Evolutionary conservation across 2,329 filamentous ascomycete genomes (phyloP).

Genomic region (Neofusicoccum laricinum): DNA sequence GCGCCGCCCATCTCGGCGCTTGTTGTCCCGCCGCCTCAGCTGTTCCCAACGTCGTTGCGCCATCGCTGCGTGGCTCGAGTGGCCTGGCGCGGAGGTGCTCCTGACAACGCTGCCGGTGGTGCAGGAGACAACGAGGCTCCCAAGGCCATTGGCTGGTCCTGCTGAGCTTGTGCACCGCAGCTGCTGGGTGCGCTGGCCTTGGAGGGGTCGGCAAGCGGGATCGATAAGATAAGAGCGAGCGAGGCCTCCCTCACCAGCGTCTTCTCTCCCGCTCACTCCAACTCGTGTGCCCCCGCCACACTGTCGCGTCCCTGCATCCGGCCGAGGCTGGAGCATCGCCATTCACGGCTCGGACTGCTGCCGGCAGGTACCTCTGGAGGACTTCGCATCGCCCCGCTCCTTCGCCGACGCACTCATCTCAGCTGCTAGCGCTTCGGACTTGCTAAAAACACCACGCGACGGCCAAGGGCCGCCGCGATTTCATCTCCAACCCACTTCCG

Average conservation of each 20-base stretch:
- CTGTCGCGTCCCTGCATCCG: neutral
- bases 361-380: neutral
- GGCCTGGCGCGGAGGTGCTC: neutral
- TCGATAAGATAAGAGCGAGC: neutral
- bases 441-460: constrained; percentile 7
- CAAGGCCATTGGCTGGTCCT: neutral
- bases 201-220: neutral
- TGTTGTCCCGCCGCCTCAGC: neutral
- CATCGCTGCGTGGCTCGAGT: neutral
- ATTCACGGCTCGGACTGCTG: neutral
- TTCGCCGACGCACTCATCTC: constrained; percentile 5
- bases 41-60: neutral
- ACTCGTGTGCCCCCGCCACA: too few relatives aligned
- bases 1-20: constrained; percentile 9
- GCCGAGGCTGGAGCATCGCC: neutral
- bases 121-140: neutral
- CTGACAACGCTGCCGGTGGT: neutral
- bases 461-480: neutral
- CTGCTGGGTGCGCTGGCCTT: neutral
- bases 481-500: neutral
- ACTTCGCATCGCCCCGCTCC: neutral
- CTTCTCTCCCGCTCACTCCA: too few relatives aligned
- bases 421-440: constrained; percentile 5
- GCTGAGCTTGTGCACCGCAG: neutral
- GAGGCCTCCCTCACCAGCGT: too few relatives aligned